A percentile compares a stretch with the other conserved stretches of the same genome.
phyloP scores from a whole-genome alignment of 441 rosid species.

The Kokia cookei region DNA sequence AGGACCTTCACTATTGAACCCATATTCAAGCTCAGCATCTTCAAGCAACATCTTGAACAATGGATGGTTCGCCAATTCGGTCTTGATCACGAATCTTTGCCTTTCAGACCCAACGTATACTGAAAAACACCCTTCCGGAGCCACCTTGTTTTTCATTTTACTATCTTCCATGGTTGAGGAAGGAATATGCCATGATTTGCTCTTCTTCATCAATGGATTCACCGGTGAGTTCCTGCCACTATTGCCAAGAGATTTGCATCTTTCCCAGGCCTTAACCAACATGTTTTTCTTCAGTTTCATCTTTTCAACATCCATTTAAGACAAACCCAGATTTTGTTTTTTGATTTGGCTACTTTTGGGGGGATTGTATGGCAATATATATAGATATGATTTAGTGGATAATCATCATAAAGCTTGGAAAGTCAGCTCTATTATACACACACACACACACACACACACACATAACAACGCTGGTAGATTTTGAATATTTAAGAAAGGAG shows the following conservation, averaged over 20 bases:
- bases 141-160: conserved; percentile 15
- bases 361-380: neutral
- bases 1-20: conserved; percentile 43
- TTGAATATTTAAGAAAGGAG: conserved; percentile 11
- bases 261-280: conserved; percentile 31
- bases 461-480: conserved; percentile 6
- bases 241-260: conserved; percentile 24
- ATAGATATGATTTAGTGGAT: conserved; percentile 3
- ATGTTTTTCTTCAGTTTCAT: conserved; percentile 31
- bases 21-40: conserved; percentile 50
- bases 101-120: conserved; percentile 55
- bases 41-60: conserved; percentile 48
- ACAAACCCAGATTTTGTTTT: neutral
- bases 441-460: neutral
- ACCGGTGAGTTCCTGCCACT: neutral
- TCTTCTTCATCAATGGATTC: conserved; percentile 15
- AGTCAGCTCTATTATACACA: conserved; percentile 1
- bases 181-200: conserved; percentile 34
- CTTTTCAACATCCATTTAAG: conserved; percentile 19
- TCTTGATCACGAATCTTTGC: conserved; percentile 37
- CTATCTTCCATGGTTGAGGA: neutral
- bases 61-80: conserved; percentile 42
- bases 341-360: neutral
- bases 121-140: conserved; percentile 44
- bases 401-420: conserved; percentile 2